phyloP scores from a whole-genome alignment of 163 green algal species.

The Trebouxia gelatinosa region DNA sequence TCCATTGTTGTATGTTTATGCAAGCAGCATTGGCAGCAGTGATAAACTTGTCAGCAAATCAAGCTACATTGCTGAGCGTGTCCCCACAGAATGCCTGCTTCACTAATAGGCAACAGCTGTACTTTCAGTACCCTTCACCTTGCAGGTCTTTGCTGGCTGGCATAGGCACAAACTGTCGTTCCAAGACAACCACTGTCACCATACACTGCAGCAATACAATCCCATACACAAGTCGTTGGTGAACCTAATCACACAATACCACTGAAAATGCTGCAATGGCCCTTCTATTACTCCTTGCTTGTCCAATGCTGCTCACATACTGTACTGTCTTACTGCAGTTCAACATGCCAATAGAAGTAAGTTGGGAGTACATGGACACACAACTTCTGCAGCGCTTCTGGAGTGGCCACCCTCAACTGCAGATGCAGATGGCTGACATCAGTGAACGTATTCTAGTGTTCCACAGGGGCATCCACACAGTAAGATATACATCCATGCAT shows the following conservation, averaged over 20 bases:
- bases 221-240: not conserved
- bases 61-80: not conserved
- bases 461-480: slow-evolving; percentile 33
- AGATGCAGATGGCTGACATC: slow-evolving; percentile 19
- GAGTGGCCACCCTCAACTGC: slow-evolving; percentile 18
- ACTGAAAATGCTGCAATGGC: not conserved
- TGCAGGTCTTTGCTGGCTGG: not conserved
- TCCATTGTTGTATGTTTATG: not conserved
- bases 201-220: not conserved
- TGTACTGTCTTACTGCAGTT: slow-evolving; percentile 31
- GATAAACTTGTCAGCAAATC: not conserved
- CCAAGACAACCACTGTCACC: not conserved
- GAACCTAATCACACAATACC: not conserved
- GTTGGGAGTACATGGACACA: slow-evolving; percentile 35
- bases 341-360: slow-evolving; percentile 41
- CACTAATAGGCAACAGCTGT: not conserved
- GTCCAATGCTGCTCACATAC: not conserved
- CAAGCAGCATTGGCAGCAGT: not conserved
- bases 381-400: slow-evolving; percentile 38
- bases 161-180: not conserved
- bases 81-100: not conserved
- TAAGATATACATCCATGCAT: not conserved
- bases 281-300: not conserved
- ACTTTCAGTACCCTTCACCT: not conserved
- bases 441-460: slow-evolving; percentile 39